Base-by-base conservation (phyloP, 139 green algal genomes). In the Chlamydomonas sp. region DNA sequence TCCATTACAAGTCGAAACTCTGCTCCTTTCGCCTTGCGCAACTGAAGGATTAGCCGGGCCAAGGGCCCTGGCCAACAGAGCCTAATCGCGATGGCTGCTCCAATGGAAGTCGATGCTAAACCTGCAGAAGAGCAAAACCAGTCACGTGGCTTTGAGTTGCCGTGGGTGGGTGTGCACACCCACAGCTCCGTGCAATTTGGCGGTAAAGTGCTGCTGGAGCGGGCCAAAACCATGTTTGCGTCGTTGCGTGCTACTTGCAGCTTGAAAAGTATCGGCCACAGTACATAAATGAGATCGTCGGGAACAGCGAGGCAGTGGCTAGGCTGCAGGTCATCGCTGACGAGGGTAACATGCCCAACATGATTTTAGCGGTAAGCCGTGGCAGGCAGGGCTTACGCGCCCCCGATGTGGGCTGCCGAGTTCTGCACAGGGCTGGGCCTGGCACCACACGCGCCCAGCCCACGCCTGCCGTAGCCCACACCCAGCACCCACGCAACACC, bases 301-400 rank as follows among this genome's bases (percentile, higher is more conserved):
- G 98, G 61, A 99, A 99, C 79, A 86, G 87, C 2, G 98, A 99
- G 31, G 98, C 98, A 0, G 97, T 99, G 1, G 93, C 93, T 1
- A 92, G 98, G 5, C 90, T 99, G n/a, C 91, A 96, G 74, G 93
- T 98, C 68, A 99, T 99, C 69, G 96, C 97, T 17, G 93, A 97
- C 31, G 95, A 99, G 78, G 98, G 98, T 77, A 99, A 99, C 90
- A 98, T 99, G 93, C 98, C 98, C 59, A 99, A 99, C 92, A 78
- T 99, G 74, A 99, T 99, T 62, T 93, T 99, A 4, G 88, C 97
- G 86, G 96, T 96, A 81, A 85, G 91, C 63, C 20, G 31, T 49
- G 31, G 31, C 31, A 49, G 31, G 31, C 31, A 49, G 31, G 31
- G 31, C 31, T 49, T 49, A 49, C 31, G 31, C 31, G 31, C 31